Evolutionary conservation across 129 eudicot genomes (phyloP).

Genomic region (Sambucus nigra): DNA sequence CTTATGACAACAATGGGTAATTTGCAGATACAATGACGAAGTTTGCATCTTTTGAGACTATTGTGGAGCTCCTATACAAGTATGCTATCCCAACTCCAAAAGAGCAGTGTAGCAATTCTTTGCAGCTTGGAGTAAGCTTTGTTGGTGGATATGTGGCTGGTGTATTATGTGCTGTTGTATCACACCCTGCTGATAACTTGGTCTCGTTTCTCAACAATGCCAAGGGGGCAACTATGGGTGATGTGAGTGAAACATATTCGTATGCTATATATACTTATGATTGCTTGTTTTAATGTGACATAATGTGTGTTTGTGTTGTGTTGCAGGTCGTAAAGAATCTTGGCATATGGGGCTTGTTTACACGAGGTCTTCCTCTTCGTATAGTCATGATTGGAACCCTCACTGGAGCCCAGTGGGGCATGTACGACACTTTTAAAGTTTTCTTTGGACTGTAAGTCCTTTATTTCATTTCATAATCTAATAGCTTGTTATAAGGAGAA

Average conservation of each 20-base stretch:
- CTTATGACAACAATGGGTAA: slow-evolving; percentile 5
- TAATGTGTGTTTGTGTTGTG: background rate
- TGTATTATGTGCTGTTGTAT: slow-evolving; percentile 72
- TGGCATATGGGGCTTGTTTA: slow-evolving; percentile 63
- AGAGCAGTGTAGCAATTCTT: slow-evolving; percentile 57
- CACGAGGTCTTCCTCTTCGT: slow-evolving; percentile 91
- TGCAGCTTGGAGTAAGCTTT: slow-evolving; percentile 91
- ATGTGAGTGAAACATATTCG: slow-evolving; percentile 29
- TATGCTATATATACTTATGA: background rate
- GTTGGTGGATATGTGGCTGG: slow-evolving; percentile 92
- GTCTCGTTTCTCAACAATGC: slow-evolving; percentile 91
- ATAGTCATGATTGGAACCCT: slow-evolving; percentile 89
- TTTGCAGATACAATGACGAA: slow-evolving; percentile 91
- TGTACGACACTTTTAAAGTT: slow-evolving; percentile 90
- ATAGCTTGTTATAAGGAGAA: background rate
- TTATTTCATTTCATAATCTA: background rate
- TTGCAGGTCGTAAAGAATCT: slow-evolving; percentile 74
- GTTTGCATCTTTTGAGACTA: slow-evolving; percentile 75
- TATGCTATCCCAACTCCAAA: slow-evolving; percentile 71
- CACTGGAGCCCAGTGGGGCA: slow-evolving; percentile 95
- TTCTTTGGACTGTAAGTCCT: slow-evolving; percentile 73
- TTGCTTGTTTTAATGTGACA: background rate
- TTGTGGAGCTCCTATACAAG: slow-evolving; percentile 70
- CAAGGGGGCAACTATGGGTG: slow-evolving; percentile 68
- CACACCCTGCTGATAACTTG: slow-evolving; percentile 92